Conservation (phyloP, 176 grass and related monocot genomes). For the Microstegium vimineum region DNA sequence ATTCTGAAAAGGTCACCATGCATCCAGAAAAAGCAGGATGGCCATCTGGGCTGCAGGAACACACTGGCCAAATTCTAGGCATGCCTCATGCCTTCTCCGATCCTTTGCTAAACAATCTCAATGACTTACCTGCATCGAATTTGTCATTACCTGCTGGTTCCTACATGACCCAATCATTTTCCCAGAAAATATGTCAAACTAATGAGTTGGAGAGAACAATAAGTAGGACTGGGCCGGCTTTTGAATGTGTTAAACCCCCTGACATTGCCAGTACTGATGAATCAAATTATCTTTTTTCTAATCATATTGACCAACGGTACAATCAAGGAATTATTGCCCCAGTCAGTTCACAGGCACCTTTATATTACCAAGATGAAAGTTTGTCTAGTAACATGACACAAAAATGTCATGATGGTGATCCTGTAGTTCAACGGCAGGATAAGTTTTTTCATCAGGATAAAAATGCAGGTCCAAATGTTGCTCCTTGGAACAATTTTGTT, state of each 20-base stretch:
- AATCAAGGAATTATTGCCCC: constrained; percentile 3
- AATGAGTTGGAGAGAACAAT: constrained; percentile 39
- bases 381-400: constrained; percentile 21
- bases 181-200: constrained; percentile 36
- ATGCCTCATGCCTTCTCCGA: constrained; percentile 70
- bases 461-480: constrained; percentile 9
- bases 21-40: constrained; percentile 20
- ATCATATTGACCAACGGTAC: constrained; percentile 22
- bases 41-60: constrained; percentile 31
- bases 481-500: constrained; percentile 12
- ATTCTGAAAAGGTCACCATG: constrained; percentile 45
- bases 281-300: constrained; percentile 24
- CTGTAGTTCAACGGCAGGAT: constrained; percentile 25
- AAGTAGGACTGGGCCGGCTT: constrained; percentile 10
- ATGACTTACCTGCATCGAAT: constrained; percentile 31
- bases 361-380: constrained; percentile 27
- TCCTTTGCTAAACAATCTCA: constrained; percentile 45
- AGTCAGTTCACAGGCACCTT: constrained; percentile 17
- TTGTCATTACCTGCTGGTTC: constrained; percentile 37
- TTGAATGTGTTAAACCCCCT: constrained; percentile 27
- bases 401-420: constrained; percentile 21
- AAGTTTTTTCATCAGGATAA: constrained; percentile 23
- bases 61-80: constrained; percentile 26
- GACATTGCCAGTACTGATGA: constrained; percentile 26
- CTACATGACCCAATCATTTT: constrained; percentile 38